Evolutionary conservation across 495 filamentous ascomycete species (phyloP).

Genomic region (Pseudotulostoma volvatum): DNA sequence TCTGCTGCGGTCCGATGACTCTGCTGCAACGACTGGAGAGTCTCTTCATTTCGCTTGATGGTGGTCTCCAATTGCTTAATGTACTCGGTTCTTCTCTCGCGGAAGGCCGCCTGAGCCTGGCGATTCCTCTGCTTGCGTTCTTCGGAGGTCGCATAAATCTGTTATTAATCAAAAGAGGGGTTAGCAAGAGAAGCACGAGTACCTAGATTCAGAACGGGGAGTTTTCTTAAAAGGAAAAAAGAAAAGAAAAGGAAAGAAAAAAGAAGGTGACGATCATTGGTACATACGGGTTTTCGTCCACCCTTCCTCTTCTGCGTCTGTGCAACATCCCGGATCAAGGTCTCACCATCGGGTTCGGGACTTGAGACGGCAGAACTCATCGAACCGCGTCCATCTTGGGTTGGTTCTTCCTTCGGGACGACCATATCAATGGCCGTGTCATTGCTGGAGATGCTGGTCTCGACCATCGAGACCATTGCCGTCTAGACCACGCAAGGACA

Average conservation of each 20-base stretch:
- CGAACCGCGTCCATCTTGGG: constrained; percentile 27
- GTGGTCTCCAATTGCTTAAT: constrained; percentile 97
- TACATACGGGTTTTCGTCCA: constrained; percentile 85
- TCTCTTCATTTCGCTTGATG: constrained; percentile 94
- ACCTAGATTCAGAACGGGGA: constrained; percentile 1
- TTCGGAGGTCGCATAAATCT: constrained; percentile 98
- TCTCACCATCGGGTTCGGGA: constrained; percentile 42
- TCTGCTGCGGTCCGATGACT: constrained; percentile 90
- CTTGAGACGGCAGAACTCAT: constrained; percentile 34
- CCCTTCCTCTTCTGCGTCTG: constrained; percentile 83
- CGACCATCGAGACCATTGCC: constrained; percentile 34
- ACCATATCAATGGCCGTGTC: constrained; percentile 27
- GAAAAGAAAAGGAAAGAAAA: constrained; percentile 10
- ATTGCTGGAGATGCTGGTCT: constrained; percentile 23
- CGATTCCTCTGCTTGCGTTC: constrained; percentile 95
- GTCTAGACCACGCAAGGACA: background rate
- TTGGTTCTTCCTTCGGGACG: constrained; percentile 31
- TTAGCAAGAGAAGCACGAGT: constrained; percentile 13
- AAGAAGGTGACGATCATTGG: constrained; percentile 6
- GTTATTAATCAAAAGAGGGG: constrained; percentile 1
- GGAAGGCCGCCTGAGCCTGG: constrained; percentile 92
- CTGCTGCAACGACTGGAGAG: constrained; percentile 76
- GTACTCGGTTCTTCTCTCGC: constrained; percentile 92
- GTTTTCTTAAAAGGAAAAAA: constrained; percentile 7
- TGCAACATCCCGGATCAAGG: constrained; percentile 37